Evolutionary conservation across 768 basidiomycete species (phyloP).

Genomic region (Termitomyces sp.): DNA sequence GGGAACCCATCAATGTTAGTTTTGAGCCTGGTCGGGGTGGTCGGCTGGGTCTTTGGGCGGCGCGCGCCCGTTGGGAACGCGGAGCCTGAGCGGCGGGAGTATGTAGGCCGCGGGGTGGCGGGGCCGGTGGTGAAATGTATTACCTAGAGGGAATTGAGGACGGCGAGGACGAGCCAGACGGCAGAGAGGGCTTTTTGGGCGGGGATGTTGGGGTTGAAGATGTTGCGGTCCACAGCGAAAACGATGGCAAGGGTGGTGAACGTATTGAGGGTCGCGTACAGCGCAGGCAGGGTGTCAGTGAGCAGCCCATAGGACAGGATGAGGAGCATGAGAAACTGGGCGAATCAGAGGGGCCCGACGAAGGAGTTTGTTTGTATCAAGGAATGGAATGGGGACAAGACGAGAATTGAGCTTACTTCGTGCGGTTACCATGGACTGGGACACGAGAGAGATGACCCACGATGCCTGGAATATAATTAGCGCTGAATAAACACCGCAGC

Average conservation of each 20-base stretch:
- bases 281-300: conserved; percentile 1
- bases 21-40: background rate
- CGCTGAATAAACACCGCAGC: background rate
- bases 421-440: background rate
- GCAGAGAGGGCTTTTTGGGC: conserved; percentile 62
- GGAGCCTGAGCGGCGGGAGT: background rate
- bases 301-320: conserved; percentile 26
- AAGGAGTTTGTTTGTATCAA: no score
- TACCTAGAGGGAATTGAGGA: conserved; percentile 86
- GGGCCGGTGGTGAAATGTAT: conserved; percentile 69
- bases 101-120: background rate
- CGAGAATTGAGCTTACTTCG: background rate
- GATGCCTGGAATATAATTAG: background rate
- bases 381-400: no score
- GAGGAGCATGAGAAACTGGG: conserved; percentile 40
- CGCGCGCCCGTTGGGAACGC: background rate
- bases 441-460: background rate
- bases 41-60: background rate
- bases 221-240: conserved; percentile 67
- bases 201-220: conserved; percentile 31
- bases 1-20: background rate
- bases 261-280: conserved; percentile 5
- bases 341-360: conserved; percentile 68
- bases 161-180: conserved; percentile 78
- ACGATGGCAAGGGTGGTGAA: conserved; percentile 57